Conservation (phyloP, 306 rosid species). For the Arachis stenosperma region DNA sequence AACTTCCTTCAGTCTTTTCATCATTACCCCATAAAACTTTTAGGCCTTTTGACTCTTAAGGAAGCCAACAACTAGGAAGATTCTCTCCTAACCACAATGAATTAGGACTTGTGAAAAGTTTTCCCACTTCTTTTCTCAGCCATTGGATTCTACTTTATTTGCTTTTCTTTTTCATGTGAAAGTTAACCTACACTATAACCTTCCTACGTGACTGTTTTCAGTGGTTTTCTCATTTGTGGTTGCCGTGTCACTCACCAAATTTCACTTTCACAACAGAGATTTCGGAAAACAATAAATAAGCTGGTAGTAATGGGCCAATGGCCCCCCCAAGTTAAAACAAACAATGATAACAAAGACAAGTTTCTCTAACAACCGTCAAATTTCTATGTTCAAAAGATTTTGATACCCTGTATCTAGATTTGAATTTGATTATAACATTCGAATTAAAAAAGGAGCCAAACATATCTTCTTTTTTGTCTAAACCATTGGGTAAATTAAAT, state of each 20-base stretch:
- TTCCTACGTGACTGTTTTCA: background rate
- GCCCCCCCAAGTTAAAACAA: background rate
- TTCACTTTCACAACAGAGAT: background rate
- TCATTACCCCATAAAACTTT: conserved; percentile 1
- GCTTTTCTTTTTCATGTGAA: background rate
- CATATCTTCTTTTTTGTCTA: too few species aligned
- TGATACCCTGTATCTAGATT: too few species aligned
- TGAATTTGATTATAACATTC: too few species aligned
- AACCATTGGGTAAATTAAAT: too few species aligned
- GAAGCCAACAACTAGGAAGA: conserved; percentile 19
- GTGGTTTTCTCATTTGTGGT: conserved; percentile 17
- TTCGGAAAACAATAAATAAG: background rate
- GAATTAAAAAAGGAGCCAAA: too few species aligned
- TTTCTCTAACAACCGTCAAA: background rate
- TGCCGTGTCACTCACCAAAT: conserved; percentile 31
- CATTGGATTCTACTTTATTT: conserved; percentile 44
- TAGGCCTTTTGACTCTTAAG: conserved; percentile 31
- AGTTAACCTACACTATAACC: conserved; percentile 20
- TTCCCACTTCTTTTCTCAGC: conserved; percentile 36
- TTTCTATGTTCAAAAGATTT: background rate
- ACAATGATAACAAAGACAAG: background rate
- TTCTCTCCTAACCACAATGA: conserved; percentile 26
- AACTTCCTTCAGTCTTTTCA: conserved; percentile 34
- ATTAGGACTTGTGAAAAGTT: conserved; percentile 15
- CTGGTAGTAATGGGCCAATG: background rate